Evolutionary conservation across 2,329 filamentous ascomycete genomes (phyloP), one percentile per base, ranked within the genome.

Genomic region (Plectosphaerella sp.): DNA sequence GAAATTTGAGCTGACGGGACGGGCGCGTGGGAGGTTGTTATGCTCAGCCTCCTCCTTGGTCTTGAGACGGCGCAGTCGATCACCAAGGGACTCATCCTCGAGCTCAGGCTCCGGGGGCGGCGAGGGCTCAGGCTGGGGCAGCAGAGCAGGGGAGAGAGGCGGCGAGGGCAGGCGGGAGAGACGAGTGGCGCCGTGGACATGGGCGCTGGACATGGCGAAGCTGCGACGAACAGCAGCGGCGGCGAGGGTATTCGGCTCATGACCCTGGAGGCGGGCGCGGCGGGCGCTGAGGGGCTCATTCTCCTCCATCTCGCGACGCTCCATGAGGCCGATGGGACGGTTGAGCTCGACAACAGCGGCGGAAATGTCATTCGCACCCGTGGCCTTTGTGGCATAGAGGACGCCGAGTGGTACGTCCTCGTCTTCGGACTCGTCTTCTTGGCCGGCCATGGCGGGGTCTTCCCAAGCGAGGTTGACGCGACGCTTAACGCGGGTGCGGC

Each of bases 391-490:
- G 1, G 87, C 84, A 60, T 82, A 89, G 15, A 99, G 77, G 58
- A 97, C 76, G 11, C 88, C 94, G 5, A 99, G 76, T 1, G 94
- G 94, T 1, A 96, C 86, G 61, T 97, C 93, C 50, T 93, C 89
- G 57, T 96, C 91, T 12, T 84, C 83, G 1, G 76, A 77, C 3
- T 71, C 69, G 22, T 74, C 73, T 14, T 71, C 68, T 18, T 63
- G 67, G 2, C 65, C 61, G 51, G 80, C 74, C 8, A 75, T 72
- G 12, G 72, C 70, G 1, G 79, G 79, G 48, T 88, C 87, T 68
- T 97, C 92, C 94, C 94, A 99, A 2, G 93, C 94, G 35, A 99
- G 77, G 53, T 90, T 90, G 35, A 96, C 84, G 53, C 86, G 88
- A 63, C 88, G 89, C 52, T 81, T 80, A 61, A 87, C 81, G 37